Base-by-base conservation (phyloP, 2,329 filamentous ascomycete genomes). In the Scopulariopsis brevicaulis region DNA sequence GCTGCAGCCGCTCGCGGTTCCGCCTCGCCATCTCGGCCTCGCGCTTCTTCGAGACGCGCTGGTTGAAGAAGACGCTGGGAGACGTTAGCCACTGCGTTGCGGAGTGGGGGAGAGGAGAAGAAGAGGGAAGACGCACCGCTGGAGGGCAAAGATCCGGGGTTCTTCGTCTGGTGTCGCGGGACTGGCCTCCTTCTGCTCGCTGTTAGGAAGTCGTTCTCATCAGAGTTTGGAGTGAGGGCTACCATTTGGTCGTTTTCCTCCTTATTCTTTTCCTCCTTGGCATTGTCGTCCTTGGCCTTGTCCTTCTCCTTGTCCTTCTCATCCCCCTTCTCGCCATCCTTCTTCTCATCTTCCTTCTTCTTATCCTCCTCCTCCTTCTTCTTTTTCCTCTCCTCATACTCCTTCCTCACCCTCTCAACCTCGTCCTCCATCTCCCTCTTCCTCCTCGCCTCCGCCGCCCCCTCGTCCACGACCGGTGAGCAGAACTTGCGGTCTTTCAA, bases 401-500 rank as follows among this genome's bases (percentile, higher is more conserved):
- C 87, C 66, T 87, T 90, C 70, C 86, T 86, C 64, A 86, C 70
- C 63, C 79, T 79, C 64, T 85, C 79, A 58, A 82, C 74, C 68
- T 87, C 84, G 24, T 84, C 80, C 24, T 86, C 83, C 56, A 84
- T 69, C 59, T 85, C 83, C 66, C 83, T 82, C 65, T 85, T 84
- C 63, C 80, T 80, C 66, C 84, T 85, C 66, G 77, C 81, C 69
- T 85, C 79, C 66, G 82, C 66, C 60, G 86, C 76, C 62, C 81
- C 85, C 56, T 84, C 81, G 65, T 92, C 87, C 60, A 89, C 78
- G 60, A 87, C 85, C 60, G 89, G 86, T 65, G 79, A 76, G 67
- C 89, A 93, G 70, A 96, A 97, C 48, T 87, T 83, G 35, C 77
- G 78, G 67, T 97, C 94, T 66, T 87, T 89, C 10, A 97, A 75